These are phyloP conservation scores for Aureobasidium sp. DNA, from an alignment of 2,329 filamentous ascomycete genomes.

Conservation along the genomic window DNA sequence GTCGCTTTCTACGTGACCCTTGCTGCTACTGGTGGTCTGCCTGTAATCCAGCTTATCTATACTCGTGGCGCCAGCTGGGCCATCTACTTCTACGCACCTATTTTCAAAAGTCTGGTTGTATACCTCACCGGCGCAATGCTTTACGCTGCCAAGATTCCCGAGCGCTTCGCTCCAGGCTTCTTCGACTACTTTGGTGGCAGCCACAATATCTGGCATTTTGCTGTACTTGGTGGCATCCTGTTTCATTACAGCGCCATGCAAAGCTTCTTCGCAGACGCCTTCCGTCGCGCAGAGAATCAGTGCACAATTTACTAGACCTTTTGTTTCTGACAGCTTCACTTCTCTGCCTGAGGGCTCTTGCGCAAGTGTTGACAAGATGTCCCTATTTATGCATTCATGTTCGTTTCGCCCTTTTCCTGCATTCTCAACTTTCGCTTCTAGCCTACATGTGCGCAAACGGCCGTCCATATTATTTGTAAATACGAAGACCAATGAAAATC, in stretches of 20 bases:
- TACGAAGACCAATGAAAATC: constrained; percentile 1
- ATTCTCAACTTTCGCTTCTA: neutral
- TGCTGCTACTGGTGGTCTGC: constrained; percentile 80
- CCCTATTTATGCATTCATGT: neutral
- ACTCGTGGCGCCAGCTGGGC: constrained; percentile 75
- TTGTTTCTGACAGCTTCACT: neutral
- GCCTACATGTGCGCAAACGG: neutral
- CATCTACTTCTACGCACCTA: constrained; percentile 80
- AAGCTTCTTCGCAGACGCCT: constrained; percentile 67
- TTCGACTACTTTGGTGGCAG: constrained; percentile 95
- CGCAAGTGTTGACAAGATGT: constrained; percentile 19
- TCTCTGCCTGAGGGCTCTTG: constrained; percentile 1
- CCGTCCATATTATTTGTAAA: neutral
- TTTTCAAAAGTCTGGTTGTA: constrained; percentile 77
- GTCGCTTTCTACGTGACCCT: constrained; percentile 88
- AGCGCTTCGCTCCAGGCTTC: constrained; percentile 83
- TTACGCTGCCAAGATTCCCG: constrained; percentile 87
- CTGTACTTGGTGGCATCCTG: constrained; percentile 89
- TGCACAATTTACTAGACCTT: constrained; percentile 25
- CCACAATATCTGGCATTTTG: constrained; percentile 96
- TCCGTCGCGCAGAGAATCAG: constrained; percentile 27
- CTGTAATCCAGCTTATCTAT: constrained; percentile 73
- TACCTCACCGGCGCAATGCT: constrained; percentile 79
- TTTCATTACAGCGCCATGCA: constrained; percentile 98
- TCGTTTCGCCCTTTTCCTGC: neutral